Conservation (phyloP, 2,329 filamentous ascomycete genomes). For the Microdochium paspali region DNA sequence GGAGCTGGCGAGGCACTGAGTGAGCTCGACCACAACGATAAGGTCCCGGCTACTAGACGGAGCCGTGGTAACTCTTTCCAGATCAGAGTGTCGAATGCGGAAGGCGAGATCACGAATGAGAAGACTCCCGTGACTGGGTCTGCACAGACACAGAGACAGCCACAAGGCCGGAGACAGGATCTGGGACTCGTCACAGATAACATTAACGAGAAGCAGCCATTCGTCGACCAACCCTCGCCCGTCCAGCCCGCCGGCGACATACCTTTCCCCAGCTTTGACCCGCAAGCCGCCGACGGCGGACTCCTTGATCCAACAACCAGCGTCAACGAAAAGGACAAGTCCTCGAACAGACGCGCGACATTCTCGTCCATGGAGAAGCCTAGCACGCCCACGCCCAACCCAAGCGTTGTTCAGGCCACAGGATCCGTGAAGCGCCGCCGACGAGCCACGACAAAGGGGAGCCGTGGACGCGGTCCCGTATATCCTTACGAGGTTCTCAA, state of each 20-base stretch:
- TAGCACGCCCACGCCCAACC: slow-evolving; percentile 19
- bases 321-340: slow-evolving; percentile 23
- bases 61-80: slow-evolving; percentile 9
- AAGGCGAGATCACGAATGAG: slow-evolving; percentile 10
- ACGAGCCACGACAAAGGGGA: slow-evolving; percentile 61
- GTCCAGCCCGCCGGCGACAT: slow-evolving; percentile 30
- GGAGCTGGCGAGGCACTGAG: slow-evolving; percentile 12
- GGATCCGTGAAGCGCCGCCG: slow-evolving; percentile 53
- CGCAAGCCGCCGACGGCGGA: slow-evolving; percentile 7
- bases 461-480: slow-evolving; percentile 47
- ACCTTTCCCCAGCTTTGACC: slow-evolving; percentile 38
- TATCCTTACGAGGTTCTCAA: slow-evolving; percentile 67
- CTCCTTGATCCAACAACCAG: slow-evolving; percentile 18
- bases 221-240: slow-evolving; percentile 21
- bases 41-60: slow-evolving; percentile 6
- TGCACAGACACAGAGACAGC: slow-evolving; percentile 7
- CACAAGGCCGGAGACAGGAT: not conserved
- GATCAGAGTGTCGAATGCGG: slow-evolving; percentile 8
- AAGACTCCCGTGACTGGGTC: slow-evolving; percentile 12
- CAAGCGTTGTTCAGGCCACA: slow-evolving; percentile 22
- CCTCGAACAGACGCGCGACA: slow-evolving; percentile 41
- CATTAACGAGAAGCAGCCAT: slow-evolving; percentile 16
- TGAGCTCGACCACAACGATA: slow-evolving; percentile 9
- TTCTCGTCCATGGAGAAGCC: slow-evolving; percentile 46
- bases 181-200: not conserved